Evolutionary conservation across 208 protist genomes (phyloP), one percentile per base, ranked within the genome.

Genomic region (Wallacemonas rigidus): DNA sequence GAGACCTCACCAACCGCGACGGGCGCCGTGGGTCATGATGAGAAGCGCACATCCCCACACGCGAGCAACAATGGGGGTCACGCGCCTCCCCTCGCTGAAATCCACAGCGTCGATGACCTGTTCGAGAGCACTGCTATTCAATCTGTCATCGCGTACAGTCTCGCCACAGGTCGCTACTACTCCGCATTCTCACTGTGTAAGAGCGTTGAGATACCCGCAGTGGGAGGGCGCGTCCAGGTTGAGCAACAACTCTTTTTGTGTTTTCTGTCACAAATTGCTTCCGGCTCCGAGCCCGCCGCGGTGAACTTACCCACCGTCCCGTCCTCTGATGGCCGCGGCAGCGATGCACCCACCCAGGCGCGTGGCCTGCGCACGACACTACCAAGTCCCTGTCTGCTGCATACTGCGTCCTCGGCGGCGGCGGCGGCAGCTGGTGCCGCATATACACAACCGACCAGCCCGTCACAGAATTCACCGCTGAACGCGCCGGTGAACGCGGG

Each of bases 81-180:
- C 8, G 36, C 26, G 8, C 40, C 50, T 38, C 7, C 47, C 0
- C 60, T 65, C 15, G 41, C 60, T 4, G 73, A 82, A 64, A 9
- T 75, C 48, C 50, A 60, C 38, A 72, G 40, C 50, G 1, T 64
- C 43, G 69, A 77, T 1, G 77, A 77, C 26, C 57, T 82, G 5
- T 75, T 82, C 43, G 43, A 68, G 12, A 50, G 40, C 2, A 45
- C 67, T 17, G 48, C 67, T 38, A 39, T 68, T 57, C 68, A 47
- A 48, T 75, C 72, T 39, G 50, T 82, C 40, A 63, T 82, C n/a
- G 63, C 77, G 8, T 78, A 73, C 73, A 63, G 68, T 57, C 50
- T 72, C 50, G 69, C 64, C n/a, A 82, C 77, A 50, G 64, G 64
- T 2, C 36, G 64, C 40, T 78, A 72, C 69, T 82, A 82, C 69